These are phyloP conservation scores for Candida vartiovaarae DNA, from an alignment of 805 yeast species.

Conservation along the genomic window DNA sequence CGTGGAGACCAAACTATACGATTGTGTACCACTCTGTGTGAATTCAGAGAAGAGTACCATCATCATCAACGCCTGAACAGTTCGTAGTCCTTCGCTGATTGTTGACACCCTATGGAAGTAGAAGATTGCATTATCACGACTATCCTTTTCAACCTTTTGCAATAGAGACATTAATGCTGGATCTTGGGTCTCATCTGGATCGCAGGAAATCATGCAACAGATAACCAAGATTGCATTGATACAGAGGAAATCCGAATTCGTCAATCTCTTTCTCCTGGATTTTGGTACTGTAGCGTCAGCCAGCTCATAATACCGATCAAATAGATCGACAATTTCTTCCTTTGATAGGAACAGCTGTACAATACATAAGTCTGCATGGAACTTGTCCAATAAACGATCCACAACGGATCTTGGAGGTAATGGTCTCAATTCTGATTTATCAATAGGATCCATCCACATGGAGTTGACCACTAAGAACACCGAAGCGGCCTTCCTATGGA, in stretches of 20 bases:
- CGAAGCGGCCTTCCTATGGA: constrained; percentile 17
- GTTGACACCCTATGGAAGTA: constrained; percentile 47
- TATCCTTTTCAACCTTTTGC: constrained; percentile 21
- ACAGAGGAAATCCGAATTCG: constrained; percentile 27
- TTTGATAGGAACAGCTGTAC: constrained; percentile 8
- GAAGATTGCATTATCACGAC: constrained; percentile 36
- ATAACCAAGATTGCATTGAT: constrained; percentile 25
- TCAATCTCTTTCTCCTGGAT: constrained; percentile 3
- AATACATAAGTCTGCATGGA: constrained; percentile 9
- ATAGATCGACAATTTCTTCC: constrained; percentile 13
- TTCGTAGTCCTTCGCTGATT: constrained; percentile 42
- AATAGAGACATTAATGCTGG: not conserved
- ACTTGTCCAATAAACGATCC: constrained; percentile 9
- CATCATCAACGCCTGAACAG: constrained; percentile 46
- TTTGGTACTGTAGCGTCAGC: not conserved
- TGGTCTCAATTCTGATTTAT: constrained; percentile 19
- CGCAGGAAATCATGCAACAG: constrained; percentile 7
- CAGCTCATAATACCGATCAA: constrained; percentile 16
- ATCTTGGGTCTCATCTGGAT: not conserved
- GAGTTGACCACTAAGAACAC: constrained; percentile 18
- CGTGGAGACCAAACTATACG: constrained; percentile 34
- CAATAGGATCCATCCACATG: constrained; percentile 31
- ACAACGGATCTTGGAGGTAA: constrained; percentile 26
- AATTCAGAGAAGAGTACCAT: constrained; percentile 32
- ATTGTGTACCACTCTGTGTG: constrained; percentile 33